phyloP scores from a whole-genome alignment of 2,329 filamentous ascomycete species.

The Xylaria sp. region DNA sequence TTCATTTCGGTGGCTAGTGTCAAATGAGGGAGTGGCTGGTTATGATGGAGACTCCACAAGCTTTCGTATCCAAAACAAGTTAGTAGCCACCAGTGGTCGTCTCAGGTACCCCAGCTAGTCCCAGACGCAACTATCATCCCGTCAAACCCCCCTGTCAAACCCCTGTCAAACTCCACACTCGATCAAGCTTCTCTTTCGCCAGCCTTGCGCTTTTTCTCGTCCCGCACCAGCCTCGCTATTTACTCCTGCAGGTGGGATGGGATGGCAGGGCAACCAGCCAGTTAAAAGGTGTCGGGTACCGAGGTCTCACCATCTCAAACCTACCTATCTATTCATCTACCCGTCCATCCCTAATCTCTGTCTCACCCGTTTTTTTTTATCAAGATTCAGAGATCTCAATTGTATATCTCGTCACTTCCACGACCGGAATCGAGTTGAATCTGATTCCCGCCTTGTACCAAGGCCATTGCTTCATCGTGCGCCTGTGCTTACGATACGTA shows the following conservation, averaged over 20 bases:
- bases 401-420: not conserved
- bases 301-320: constrained; percentile 9
- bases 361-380: not conserved
- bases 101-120: not conserved
- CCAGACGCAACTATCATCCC: not conserved
- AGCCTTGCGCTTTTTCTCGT: constrained; percentile 49
- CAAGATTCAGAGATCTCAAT: not conserved
- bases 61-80: not conserved
- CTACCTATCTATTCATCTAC: constrained; percentile 12
- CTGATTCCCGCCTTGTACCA: too few relatives aligned
- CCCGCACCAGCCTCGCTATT: constrained; percentile 53
- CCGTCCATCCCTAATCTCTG: not conserved
- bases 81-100: not conserved
- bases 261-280: constrained; percentile 61
- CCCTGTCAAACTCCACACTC: constrained; percentile 27
- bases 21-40: not conserved
- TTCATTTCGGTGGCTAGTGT: constrained; percentile 14
- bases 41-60: not conserved
- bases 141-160: not conserved
- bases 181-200: constrained; percentile 24
- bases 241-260: constrained; percentile 47
- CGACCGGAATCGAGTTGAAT: not conserved
- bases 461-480: not conserved
- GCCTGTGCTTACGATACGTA: not conserved
- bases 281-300: constrained; percentile 52